Conservation (phyloP, 2,329 filamentous ascomycete species). For the Calonectria pauciramosa region DNA sequence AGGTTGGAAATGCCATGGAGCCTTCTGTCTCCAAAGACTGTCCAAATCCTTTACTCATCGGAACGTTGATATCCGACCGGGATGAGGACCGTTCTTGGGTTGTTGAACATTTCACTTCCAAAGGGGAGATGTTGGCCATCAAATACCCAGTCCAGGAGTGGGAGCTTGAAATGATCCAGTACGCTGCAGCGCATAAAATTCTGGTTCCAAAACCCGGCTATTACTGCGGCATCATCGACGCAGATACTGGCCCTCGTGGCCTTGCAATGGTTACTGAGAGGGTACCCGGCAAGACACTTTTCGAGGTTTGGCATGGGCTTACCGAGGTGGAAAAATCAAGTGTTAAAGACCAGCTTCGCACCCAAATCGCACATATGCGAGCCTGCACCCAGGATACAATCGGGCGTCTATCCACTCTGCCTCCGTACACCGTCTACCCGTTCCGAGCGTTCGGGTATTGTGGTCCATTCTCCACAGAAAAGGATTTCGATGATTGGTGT, state of each 20-base stretch:
- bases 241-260: not conserved
- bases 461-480: not conserved
- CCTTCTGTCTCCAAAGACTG: not conserved
- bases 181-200: not conserved
- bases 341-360: not conserved
- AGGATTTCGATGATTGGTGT: not conserved
- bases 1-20: too few relatives aligned
- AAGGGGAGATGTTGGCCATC: not conserved
- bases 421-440: not conserved
- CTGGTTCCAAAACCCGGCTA: not conserved
- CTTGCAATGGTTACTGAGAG: not conserved
- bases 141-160: not conserved
- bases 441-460: not conserved
- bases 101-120: not conserved
- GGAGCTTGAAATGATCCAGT: constrained; percentile 6
- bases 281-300: not conserved
- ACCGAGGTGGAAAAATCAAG: not conserved
- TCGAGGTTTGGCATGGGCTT: not conserved
- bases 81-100: not conserved
- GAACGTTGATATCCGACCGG: not conserved
- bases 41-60: not conserved
- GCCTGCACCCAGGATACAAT: not conserved
- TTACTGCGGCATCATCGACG: not conserved
- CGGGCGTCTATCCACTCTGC: not conserved
- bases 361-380: not conserved